Percentiles rank a stretch among this genome's conserved stretches.
These are phyloP conservation scores for Lobulomyces angularis DNA, from an alignment of 192 early-diverging fungal genomes.

Conservation along the genomic window DNA sequence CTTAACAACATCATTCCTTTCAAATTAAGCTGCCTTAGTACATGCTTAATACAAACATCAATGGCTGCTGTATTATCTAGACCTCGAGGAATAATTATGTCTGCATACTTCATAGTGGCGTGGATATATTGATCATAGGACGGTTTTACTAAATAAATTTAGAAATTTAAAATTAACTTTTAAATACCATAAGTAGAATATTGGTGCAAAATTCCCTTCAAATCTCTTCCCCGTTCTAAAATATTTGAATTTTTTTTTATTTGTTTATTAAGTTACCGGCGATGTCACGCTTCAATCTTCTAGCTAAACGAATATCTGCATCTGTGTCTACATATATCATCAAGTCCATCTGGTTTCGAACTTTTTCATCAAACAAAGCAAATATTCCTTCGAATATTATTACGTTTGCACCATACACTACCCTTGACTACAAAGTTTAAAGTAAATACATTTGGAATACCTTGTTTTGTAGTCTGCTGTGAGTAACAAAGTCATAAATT, in stretches of 20 bases:
- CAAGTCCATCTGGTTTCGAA: slow-evolving; percentile 57
- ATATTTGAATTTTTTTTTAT: slow-evolving; percentile 75
- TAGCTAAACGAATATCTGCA: slow-evolving; percentile 76
- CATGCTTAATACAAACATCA: slow-evolving; percentile 80
- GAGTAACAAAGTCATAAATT: slow-evolving; percentile 81
- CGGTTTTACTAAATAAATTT: slow-evolving; percentile 92
- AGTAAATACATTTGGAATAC: neutral
- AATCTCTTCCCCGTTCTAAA: slow-evolving; percentile 75
- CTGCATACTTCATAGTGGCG: slow-evolving; percentile 87
- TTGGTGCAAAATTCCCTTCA: slow-evolving; percentile 75
- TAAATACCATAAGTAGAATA: no score
- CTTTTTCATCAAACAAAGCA: slow-evolving; percentile 74
- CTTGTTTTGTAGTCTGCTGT: slow-evolving; percentile 24
- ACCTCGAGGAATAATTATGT: slow-evolving; percentile 81
- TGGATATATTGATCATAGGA: slow-evolving; percentile 83
- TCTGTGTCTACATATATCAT: slow-evolving; percentile 93
- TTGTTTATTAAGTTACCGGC: neutral
- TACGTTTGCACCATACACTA: slow-evolving; percentile 86
- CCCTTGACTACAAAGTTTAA: slow-evolving; percentile 25
- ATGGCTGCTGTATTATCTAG: slow-evolving; percentile 82
- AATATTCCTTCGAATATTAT: slow-evolving; percentile 98
- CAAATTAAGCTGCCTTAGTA: slow-evolving; percentile 70
- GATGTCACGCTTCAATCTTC: slow-evolving; percentile 46
- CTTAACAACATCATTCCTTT: slow-evolving; percentile 30
- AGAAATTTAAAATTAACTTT: no score